Evolutionary conservation across 345 rosid species (phyloP), one percentile per base, ranked within the genome.

Genomic region (Noccaea caerulescens): DNA sequence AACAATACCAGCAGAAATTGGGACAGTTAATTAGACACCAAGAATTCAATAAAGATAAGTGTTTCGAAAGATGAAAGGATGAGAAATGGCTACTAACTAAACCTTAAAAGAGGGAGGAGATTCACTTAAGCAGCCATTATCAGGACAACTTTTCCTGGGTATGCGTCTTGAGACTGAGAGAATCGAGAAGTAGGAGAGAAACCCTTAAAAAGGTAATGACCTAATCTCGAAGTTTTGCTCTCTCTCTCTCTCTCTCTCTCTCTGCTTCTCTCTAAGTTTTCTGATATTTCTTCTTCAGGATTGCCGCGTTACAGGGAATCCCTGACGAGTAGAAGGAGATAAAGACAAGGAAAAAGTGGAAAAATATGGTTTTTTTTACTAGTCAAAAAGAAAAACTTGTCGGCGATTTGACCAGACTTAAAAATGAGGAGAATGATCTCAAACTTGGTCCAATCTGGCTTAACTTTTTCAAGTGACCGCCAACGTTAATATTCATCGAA

Each of bases 221-320:
- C 58, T 37, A 47, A 70, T 25, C 76, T 69, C 27, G 8, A 49
- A 70, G 59, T 4, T 52, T 10, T 42, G 47, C 44, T 57, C 16
- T 7, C 30, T 42, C 9, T 30, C 57, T 6, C 13, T 20, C 23
- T 20, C 23, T 20, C 23, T 20, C 23, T 20, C 23, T 20, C 23
- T 54, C 44, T 20, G 2, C 2, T 1, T 20, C 23, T 20, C 23
- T 42, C 8, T 20, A 39, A 16, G 30, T 27, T 51, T 23, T 56
- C 66, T 47, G 69, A 53, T 64, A 8, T 61, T 32, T 58, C 54
- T 13, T 71, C 9, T 2, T 58, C 18, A 41, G 66, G 36, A 44
- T 75, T 68, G 78, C 78, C 73, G 78, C 78, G 73, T 75, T 67
- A 68, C 73, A 68, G 63, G 63, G 77, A 58, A 58, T 66, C 63